Evolutionary conservation across 768 basidiomycete genomes (phyloP).

Genomic region (Suillus lakei): DNA sequence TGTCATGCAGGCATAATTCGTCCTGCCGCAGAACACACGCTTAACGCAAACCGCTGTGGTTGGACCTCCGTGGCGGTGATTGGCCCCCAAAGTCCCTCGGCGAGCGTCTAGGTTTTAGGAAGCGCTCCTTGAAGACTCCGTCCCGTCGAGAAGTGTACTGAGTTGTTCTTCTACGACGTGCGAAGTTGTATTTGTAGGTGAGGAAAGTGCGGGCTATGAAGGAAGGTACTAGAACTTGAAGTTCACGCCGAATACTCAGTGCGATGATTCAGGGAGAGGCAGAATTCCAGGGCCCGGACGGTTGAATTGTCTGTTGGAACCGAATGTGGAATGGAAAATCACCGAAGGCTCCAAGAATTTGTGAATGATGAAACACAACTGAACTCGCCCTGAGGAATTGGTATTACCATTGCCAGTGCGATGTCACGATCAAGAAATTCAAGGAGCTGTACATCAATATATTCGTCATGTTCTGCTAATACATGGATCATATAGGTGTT

Average conservation of each 20-base stretch:
- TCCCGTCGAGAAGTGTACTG: no score
- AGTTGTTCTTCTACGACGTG: no score
- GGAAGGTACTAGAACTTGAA: conserved; percentile 48
- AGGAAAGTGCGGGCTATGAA: conserved; percentile 38
- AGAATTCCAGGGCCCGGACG: conserved; percentile 49
- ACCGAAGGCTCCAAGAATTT: background rate
- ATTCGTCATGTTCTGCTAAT: conserved; percentile 74
- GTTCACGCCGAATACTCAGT: conserved; percentile 51
- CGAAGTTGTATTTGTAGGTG: background rate
- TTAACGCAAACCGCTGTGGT: no score
- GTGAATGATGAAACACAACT: conserved; percentile 6
- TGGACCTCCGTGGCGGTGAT: no score
- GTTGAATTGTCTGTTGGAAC: conserved; percentile 46
- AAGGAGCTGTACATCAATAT: conserved; percentile 65
- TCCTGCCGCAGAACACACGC: no score
- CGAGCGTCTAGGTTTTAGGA: no score
- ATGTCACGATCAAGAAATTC: conserved; percentile 71
- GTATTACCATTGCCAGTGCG: conserved; percentile 57
- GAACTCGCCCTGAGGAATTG: conserved; percentile 71
- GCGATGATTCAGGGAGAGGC: conserved; percentile 52
- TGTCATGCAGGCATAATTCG: no score
- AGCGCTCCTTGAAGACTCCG: no score
- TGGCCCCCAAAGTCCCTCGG: no score
- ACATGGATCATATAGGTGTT: conserved; percentile 82
- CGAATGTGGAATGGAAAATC: conserved; percentile 68